Conservation (phyloP, 2,329 filamentous ascomycete species). For the Gaeumannomyces tritici region DNA sequence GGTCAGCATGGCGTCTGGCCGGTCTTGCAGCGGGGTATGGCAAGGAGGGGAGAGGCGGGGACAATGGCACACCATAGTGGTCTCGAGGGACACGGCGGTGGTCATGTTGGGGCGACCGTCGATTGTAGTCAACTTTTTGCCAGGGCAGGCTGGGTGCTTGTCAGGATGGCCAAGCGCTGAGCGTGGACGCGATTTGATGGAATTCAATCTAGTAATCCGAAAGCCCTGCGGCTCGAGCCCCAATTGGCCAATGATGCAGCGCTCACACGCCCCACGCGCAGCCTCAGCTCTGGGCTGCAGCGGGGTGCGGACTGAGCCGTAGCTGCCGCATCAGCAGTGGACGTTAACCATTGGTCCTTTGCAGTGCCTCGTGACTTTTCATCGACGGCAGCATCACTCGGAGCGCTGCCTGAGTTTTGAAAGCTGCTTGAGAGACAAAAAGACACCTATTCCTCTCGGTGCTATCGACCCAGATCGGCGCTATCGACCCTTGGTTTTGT, state of each 20-base stretch:
- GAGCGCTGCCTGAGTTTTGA: too few species aligned
- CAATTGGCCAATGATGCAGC: not conserved
- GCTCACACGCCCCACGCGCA: not conserved
- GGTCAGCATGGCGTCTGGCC: slow-evolving; percentile 52
- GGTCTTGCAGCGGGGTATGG: not conserved
- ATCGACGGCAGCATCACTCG: too few species aligned
- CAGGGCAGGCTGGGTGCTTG: not conserved
- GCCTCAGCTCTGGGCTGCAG: not conserved
- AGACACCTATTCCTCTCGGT: too few species aligned
- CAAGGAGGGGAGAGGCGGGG: not conserved
- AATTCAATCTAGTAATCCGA: not conserved
- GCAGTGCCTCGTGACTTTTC: too few species aligned
- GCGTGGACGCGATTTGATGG: too few species aligned
- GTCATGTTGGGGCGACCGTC: slow-evolving; percentile 1
- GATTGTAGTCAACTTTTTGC: not conserved
- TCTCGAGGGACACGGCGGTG: slow-evolving; percentile 1
- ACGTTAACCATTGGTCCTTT: too few species aligned
- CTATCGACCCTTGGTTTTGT: too few species aligned
- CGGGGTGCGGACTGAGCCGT: too few species aligned
- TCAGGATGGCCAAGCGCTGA: not conserved
- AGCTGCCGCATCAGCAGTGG: too few species aligned
- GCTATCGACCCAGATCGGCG: too few species aligned
- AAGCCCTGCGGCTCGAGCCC: not conserved
- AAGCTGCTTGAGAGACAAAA: too few species aligned
- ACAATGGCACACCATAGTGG: not conserved